Evolutionary conservation across 176 grass and related monocot species (phyloP).

Genomic region (Cenchrus fungigraminus): DNA sequence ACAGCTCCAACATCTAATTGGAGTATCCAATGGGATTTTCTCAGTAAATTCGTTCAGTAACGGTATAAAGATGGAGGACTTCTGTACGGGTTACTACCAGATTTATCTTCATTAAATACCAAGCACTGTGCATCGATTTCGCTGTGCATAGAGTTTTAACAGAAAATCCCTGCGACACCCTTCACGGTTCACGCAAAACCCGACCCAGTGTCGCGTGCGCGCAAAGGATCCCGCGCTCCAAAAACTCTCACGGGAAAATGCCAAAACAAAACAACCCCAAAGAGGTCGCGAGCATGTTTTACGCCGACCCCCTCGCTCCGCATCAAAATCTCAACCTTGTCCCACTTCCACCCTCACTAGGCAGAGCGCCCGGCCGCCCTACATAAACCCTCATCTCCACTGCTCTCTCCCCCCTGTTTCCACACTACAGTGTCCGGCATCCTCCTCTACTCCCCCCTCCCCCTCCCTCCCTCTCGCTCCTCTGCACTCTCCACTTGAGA

Average conservation of each 20-base stretch:
- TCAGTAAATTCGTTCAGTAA: not conserved
- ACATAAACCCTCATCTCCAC: constrained; percentile 67
- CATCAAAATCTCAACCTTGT: not conserved
- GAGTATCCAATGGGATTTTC: too few species aligned
- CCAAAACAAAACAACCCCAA: constrained; percentile 51
- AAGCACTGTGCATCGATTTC: not conserved
- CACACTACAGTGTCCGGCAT: constrained; percentile 36
- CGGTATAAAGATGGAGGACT: not conserved
- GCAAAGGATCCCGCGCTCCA: constrained; percentile 48
- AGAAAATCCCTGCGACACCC: not conserved
- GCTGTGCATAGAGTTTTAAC: not conserved
- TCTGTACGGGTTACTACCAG: not conserved
- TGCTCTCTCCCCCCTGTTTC: constrained; percentile 32
- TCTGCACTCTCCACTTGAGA: constrained; percentile 44
- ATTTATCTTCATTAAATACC: not conserved
- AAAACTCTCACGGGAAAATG: constrained; percentile 35
- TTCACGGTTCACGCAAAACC: constrained; percentile 31
- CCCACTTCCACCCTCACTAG: not conserved
- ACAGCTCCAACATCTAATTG: too few species aligned
- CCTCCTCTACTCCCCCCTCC: constrained; percentile 10
- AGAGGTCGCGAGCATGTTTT: constrained; percentile 9
- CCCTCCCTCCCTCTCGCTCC: constrained; percentile 11
- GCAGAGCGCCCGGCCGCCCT: constrained; percentile 24
- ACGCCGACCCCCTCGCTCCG: not conserved
- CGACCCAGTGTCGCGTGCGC: constrained; percentile 34